phyloP scores from a whole-genome alignment of 495 filamentous ascomycete species.

The Talaromyces adpressus region DNA sequence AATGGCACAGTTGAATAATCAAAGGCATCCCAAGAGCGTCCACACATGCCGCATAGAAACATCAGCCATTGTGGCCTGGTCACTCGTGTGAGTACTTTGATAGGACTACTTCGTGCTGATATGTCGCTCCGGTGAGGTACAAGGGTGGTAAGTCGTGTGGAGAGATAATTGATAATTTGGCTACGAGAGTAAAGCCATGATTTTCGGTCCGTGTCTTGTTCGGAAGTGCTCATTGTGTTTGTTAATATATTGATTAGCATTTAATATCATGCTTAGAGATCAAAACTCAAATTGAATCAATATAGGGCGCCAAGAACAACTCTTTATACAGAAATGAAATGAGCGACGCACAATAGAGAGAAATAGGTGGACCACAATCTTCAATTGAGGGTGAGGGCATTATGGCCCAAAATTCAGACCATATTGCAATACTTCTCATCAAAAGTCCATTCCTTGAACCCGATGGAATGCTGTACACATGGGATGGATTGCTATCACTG shows the following conservation, averaged over 20 bases:
- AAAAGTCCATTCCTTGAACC: not conserved
- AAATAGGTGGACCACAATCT: not conserved
- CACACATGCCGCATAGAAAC: conserved; percentile 23
- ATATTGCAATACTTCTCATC: not conserved
- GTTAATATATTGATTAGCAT: not conserved
- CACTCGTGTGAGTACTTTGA: conserved; percentile 21
- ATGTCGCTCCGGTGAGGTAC: conserved; percentile 18
- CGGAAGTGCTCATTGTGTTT: not conserved
- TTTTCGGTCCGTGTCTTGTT: not conserved
- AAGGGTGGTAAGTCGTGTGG: conserved; percentile 24
- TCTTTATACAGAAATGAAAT: not conserved
- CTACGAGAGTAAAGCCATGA: not conserved
- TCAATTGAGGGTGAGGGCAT: not conserved
- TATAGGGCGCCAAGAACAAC: not conserved
- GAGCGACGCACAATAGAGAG: not conserved
- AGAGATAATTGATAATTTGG: conserved; percentile 23
- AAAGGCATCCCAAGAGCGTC: conserved; percentile 37
- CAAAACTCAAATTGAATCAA: not conserved
- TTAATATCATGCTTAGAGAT: not conserved
- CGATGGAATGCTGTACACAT: not conserved
- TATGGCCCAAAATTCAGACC: not conserved
- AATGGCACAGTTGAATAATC: conserved; percentile 35
- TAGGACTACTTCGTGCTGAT: conserved; percentile 21
- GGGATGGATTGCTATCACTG: not conserved
- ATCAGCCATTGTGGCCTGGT: conserved; percentile 36